phyloP scores from a whole-genome alignment of 768 basidiomycete genomes.

The Exsudoporus frostii region DNA sequence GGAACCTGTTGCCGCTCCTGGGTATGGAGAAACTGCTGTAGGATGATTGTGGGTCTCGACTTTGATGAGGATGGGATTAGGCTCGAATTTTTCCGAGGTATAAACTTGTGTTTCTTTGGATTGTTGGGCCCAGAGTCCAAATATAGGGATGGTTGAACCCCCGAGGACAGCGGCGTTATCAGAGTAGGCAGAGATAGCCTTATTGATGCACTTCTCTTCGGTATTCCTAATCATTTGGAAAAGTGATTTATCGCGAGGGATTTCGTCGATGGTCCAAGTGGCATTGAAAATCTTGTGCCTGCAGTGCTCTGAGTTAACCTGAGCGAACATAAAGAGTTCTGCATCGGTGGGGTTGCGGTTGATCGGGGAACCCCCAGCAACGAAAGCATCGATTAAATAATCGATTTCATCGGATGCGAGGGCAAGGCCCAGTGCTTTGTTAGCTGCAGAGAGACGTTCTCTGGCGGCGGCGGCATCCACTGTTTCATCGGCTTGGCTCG shows the following conservation, averaged over 20 bases:
- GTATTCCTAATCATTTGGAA: constrained; percentile 99
- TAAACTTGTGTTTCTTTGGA: constrained; percentile 45
- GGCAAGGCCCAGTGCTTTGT: constrained; percentile 84
- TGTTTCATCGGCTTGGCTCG: constrained; percentile 18
- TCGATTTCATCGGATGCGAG: constrained; percentile 86
- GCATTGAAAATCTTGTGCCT: constrained; percentile 99
- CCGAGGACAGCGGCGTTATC: constrained; percentile 96
- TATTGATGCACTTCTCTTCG: constrained; percentile 66
- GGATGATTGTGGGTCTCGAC: constrained; percentile 99
- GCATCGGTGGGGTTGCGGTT: constrained; percentile 91
- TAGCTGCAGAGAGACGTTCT: constrained; percentile 68
- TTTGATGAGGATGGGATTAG: constrained; percentile 89
- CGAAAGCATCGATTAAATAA: constrained; percentile 88
- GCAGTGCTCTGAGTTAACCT: constrained; percentile 99
- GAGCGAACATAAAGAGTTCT: constrained; percentile 99
- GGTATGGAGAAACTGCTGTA: constrained; percentile 96
- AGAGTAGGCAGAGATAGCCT: constrained; percentile 95
- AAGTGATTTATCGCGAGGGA: constrained; percentile 62
- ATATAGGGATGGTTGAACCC: constrained; percentile 67
- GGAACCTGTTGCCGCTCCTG: constrained; percentile 98
- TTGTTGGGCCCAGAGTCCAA: constrained; percentile 47
- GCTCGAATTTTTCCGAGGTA: constrained; percentile 50
- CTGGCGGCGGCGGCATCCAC: constrained; percentile 43
- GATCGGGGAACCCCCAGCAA: constrained; percentile 63
- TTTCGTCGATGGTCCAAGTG: constrained; percentile 84